Evolutionary conservation across 345 rosid species (phyloP).

Genomic region (Theobroma cacao): DNA sequence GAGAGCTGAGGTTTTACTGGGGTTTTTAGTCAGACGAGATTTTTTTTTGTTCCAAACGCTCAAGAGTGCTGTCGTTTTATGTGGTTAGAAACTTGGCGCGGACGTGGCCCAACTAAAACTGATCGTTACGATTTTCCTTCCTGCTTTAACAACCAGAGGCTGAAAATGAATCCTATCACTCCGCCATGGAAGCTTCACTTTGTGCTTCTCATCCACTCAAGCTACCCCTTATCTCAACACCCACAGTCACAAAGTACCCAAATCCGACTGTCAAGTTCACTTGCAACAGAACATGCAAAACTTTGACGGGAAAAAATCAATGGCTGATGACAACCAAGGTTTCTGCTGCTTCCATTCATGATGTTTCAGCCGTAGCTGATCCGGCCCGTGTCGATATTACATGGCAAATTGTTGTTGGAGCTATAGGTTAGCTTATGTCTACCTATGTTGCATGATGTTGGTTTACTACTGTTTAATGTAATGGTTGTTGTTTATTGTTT

Average conservation of each 20-base stretch:
- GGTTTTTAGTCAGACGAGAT: neutral
- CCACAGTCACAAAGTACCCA: constrained; percentile 4
- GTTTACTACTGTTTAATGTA: neutral
- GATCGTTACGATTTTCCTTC: neutral
- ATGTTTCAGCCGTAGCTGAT: constrained; percentile 11
- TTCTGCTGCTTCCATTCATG: constrained; percentile 30
- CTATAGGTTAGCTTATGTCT: constrained; percentile 43
- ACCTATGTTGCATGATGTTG: neutral
- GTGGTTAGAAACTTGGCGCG: too few species aligned
- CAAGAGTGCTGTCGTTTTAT: too few species aligned
- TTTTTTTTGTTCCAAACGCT: too few species aligned
- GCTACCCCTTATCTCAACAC: neutral
- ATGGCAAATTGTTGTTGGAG: constrained; percentile 77
- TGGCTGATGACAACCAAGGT: constrained; percentile 16
- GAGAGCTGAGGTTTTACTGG: constrained; percentile 5
- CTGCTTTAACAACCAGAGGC: too few species aligned
- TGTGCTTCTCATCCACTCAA: constrained; percentile 30
- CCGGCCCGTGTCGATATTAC: constrained; percentile 46
- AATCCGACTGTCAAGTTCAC: constrained; percentile 26
- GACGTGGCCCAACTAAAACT: neutral
- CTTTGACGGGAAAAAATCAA: constrained; percentile 14
- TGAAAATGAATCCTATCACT: too few species aligned
- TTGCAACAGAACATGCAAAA: constrained; percentile 10
- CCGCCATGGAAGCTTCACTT: constrained; percentile 41
- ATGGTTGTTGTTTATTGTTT: neutral